Evolutionary conservation across 2,329 filamentous ascomycete species (phyloP), one percentile per base, ranked within the genome.

Genomic region (Plectosphaerella plurivora): DNA sequence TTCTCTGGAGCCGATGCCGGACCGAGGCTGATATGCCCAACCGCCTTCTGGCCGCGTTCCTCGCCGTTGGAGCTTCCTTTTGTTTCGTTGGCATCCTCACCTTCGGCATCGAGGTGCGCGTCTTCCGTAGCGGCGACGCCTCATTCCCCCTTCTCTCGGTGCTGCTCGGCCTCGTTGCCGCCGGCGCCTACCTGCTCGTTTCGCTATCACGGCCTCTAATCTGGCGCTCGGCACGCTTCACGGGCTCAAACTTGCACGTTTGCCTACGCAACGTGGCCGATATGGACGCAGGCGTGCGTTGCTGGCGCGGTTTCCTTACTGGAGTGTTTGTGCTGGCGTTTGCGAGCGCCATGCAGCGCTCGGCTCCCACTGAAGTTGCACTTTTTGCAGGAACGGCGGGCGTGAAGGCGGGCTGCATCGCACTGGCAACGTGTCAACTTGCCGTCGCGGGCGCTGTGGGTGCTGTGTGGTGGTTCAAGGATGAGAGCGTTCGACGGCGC

Each of bases 171-270:
- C 65, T 80, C 9, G 63, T 80, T 1, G 76, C 76, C 0, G 70
- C 69, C 1, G 77, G 75, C 18, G 63, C 65, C 0, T 61, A 69
- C 24, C 58, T 67, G 2, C 64, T 80, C 6, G 72, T 76, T 50
- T 65, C 68, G 3, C 68, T 72, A 1, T 66, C 68, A 2, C 63
- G 65, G 3, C 75, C 76, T 2, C 60, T 76, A 24, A 67, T 81
- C 45, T 66, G 68, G 24, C 68, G 71, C n/a, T 79, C 75, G 33
- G 73, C 76, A 8, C 71, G 73, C 45, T 80, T 76, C 55, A 79
- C 76, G 0, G 73, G 70, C 3, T 68, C 73, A 6, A 79, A 71
- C 60, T 65, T 79, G 22, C 66, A 65, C n/a, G 64, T 73, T 12
- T 70, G 71, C 22, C 67, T 77, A 50, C 72, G 76, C 28, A 75